phyloP scores from a whole-genome alignment of 805 yeast species.

The Phaffomyces antillensis region DNA sequence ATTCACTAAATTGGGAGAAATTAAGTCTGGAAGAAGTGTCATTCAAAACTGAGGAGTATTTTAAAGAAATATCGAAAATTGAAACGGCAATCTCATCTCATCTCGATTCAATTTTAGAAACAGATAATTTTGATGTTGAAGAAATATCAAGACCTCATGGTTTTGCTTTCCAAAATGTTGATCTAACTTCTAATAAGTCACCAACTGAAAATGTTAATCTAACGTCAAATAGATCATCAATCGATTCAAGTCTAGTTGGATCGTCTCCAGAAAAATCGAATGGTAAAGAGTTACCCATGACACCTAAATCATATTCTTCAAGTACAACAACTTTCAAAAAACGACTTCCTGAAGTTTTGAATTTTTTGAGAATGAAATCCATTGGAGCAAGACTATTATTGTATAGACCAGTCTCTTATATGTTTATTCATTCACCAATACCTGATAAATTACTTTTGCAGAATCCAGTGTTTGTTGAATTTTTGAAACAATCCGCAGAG shows the following conservation, averaged over 20 bases:
- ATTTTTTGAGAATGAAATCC: conserved; percentile 18
- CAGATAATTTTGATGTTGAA: conserved; percentile 6
- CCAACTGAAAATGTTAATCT: conserved; percentile 1
- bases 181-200: background rate
- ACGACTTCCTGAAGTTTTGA: conserved; percentile 17
- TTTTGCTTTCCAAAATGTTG: conserved; percentile 11
- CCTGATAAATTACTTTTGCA: conserved; percentile 3
- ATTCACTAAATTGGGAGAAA: conserved; percentile 15
- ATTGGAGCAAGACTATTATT: conserved; percentile 15
- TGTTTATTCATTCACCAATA: conserved; percentile 12
- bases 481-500: conserved; percentile 14
- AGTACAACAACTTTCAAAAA: background rate
- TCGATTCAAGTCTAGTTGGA: background rate
- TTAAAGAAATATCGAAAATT: conserved; percentile 16
- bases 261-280: background rate
- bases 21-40: conserved; percentile 9
- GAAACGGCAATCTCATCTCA: conserved; percentile 14
- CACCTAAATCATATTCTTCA: conserved; percentile 12
- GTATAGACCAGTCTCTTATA: conserved; percentile 17
- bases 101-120: conserved; percentile 10
- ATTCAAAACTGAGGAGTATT: conserved; percentile 5
- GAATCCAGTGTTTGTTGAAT: conserved; percentile 10
- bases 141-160: conserved; percentile 18
- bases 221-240: background rate
- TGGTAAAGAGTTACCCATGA: conserved; percentile 3